These are phyloP conservation scores for Xylaria sp. DNA, from an alignment of 2,329 filamentous ascomycete species.

Conservation along the genomic window DNA sequence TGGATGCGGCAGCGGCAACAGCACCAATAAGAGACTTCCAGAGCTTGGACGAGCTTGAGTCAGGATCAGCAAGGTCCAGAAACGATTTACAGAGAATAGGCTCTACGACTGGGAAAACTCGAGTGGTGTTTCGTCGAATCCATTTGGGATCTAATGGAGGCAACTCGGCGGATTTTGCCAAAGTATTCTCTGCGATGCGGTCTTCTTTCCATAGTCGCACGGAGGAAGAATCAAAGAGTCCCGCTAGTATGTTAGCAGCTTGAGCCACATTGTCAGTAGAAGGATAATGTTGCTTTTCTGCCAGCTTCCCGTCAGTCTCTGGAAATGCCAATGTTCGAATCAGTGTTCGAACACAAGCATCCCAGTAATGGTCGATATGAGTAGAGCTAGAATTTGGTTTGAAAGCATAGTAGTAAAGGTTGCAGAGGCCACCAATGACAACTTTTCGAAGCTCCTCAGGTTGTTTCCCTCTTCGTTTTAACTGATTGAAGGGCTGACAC, in stretches of 20 bases:
- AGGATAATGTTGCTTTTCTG: constrained; percentile 52
- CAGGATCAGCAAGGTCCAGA: constrained; percentile 68
- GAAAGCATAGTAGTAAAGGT: constrained; percentile 84
- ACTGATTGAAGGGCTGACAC: constrained; percentile 75
- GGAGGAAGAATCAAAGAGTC: constrained; percentile 72
- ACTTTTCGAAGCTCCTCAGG: constrained; percentile 67
- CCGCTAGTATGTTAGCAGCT: constrained; percentile 76
- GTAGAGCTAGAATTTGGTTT: constrained; percentile 73
- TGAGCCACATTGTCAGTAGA: constrained; percentile 63
- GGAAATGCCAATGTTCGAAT: constrained; percentile 66
- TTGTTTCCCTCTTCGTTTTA: constrained; percentile 73
- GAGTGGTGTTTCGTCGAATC: constrained; percentile 77
- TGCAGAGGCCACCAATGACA: constrained; percentile 78
- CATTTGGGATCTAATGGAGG: constrained; percentile 86
- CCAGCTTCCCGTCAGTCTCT: constrained; percentile 43
- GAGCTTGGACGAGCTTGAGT: constrained; percentile 64
- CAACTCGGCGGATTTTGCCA: constrained; percentile 77
- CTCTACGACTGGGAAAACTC: constrained; percentile 71
- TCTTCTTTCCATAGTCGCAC: constrained; percentile 78
- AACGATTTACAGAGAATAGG: constrained; percentile 72
- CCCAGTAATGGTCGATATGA: constrained; percentile 84
- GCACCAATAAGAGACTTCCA: constrained; percentile 72
- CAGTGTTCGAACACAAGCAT: constrained; percentile 74
- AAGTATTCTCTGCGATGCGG: constrained; percentile 70
- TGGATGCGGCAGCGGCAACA: constrained; percentile 75